A percentile compares a stretch with the other conserved stretches of the same genome.
Evolutionary conservation across 768 basidiomycete species (phyloP).

Genomic region (Favolaschia claudopus): DNA sequence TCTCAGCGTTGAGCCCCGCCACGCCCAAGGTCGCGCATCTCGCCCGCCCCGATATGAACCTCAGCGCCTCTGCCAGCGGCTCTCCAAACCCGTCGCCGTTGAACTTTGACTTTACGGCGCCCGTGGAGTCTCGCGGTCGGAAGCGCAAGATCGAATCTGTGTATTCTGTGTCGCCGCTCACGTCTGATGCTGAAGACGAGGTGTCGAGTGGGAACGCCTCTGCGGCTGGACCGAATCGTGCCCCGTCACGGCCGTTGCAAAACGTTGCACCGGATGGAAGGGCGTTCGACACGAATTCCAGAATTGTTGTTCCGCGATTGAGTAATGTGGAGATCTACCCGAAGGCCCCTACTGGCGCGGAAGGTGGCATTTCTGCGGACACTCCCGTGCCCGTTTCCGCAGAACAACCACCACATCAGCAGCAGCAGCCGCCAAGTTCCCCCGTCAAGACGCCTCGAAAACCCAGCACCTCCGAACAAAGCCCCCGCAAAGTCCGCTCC

Average conservation of each 20-base stretch:
- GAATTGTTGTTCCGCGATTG: neutral
- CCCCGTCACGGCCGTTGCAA: neutral
- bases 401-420: too few species aligned
- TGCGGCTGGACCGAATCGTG: constrained; percentile 1
- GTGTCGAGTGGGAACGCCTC: constrained; percentile 9
- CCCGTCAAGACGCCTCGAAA: neutral
- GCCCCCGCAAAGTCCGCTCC: constrained; percentile 12
- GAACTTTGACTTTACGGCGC: constrained; percentile 25
- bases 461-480: constrained; percentile 16
- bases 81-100: constrained; percentile 17
- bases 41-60: neutral
- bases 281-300: constrained; percentile 15
- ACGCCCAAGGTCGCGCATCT: constrained; percentile 16
- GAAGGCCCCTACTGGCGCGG: too few species aligned
- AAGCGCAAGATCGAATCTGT: constrained; percentile 28
- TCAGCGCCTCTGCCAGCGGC: constrained; percentile 6
- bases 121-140: constrained; percentile 26
- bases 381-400: too few species aligned
- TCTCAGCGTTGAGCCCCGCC: constrained; percentile 16
- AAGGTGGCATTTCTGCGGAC: too few species aligned
- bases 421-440: neutral
- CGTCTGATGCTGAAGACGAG: constrained; percentile 19
- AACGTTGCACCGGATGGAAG: constrained; percentile 21
- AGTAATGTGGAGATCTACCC: neutral
- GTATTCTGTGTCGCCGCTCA: constrained; percentile 25